These are phyloP conservation scores for Clarkia xantiana DNA, from an alignment of 345 rosid genomes.

Conservation along the genomic window DNA sequence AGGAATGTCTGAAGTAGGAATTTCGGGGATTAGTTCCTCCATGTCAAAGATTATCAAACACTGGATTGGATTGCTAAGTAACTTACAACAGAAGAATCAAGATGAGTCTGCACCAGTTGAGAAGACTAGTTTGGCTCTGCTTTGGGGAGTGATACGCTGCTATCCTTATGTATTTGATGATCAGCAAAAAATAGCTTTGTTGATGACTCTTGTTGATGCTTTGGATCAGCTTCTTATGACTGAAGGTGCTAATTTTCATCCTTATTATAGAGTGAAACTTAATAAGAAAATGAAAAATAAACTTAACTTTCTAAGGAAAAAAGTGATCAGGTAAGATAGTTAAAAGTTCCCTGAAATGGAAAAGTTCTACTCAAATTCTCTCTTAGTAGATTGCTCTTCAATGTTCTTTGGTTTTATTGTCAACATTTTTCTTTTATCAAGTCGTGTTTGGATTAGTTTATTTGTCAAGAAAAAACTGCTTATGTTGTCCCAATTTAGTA, in stretches of 20 bases:
- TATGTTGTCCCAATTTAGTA: no score
- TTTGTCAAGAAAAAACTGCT: no score
- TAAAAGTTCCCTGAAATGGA: no score
- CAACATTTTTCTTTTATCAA: no score
- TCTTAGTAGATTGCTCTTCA: no score
- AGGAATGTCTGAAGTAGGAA: conserved; percentile 25
- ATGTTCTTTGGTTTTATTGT: no score
- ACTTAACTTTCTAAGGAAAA: no score
- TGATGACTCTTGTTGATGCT: conserved; percentile 39
- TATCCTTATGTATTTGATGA: conserved; percentile 32
- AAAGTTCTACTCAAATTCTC: no score
- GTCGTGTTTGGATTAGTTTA: no score
- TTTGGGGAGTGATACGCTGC: conserved; percentile 65
- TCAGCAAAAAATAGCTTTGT: conserved; percentile 23
- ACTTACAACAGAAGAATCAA: conserved; percentile 13
- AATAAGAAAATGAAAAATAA: no score
- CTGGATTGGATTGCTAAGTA: conserved; percentile 21
- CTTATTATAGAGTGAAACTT: no score
- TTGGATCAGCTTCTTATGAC: conserved; percentile 30
- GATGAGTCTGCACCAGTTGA: conserved; percentile 19
- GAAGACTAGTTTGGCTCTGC: conserved; percentile 31
- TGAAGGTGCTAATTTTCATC: conserved; percentile 12
- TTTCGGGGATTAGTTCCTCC: conserved; percentile 26
- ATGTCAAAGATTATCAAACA: conserved; percentile 21
- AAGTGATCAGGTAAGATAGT: no score